A percentile compares a stretch with the other conserved stretches of the same genome.
phyloP scores from a whole-genome alignment of 139 green algal genomes.

The Protoeuglena noctilucae region DNA sequence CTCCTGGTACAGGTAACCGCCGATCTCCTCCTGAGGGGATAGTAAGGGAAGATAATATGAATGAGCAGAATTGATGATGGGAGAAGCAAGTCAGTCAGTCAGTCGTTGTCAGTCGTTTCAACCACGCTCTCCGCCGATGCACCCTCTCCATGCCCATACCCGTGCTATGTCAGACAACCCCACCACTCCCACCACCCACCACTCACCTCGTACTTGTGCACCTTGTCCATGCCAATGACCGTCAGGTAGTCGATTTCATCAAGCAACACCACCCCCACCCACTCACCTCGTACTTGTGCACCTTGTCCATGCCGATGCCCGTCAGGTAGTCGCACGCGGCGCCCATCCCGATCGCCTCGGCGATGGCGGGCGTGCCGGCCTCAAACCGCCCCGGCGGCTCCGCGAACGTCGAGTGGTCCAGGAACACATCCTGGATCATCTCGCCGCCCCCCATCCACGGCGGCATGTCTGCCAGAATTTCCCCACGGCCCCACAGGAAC shows the following conservation, averaged over 20 bases:
- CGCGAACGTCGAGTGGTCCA: slow-evolving; percentile 84
- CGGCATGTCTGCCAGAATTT: slow-evolving; percentile 41
- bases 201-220: slow-evolving; percentile 66
- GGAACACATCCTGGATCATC: slow-evolving; percentile 92
- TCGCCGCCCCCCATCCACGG: slow-evolving; percentile 94
- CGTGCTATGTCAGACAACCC: no score
- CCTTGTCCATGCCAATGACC: slow-evolving; percentile 45
- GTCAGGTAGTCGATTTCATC: slow-evolving; percentile 10
- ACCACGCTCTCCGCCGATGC: no score
- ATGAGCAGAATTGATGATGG: no score
- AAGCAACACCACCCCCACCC: background rate
- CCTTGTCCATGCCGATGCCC: slow-evolving; percentile 26
- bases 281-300: slow-evolving; percentile 25
- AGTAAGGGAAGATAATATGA: no score
- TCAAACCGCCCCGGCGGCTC: slow-evolving; percentile 83
- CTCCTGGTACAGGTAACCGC: slow-evolving; percentile 58
- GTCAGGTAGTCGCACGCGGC: slow-evolving; percentile 56
- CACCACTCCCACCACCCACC: no score
- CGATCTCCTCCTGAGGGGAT: slow-evolving; percentile 50
- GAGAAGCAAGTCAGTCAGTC: no score
- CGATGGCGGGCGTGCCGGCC: slow-evolving; percentile 90
- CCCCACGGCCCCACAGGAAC: slow-evolving; percentile 76
- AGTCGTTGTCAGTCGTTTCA: no score
- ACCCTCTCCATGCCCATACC: no score
- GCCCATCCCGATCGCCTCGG: slow-evolving; percentile 56